A percentile compares a stretch with the other conserved stretches of the same genome.
phyloP scores from a whole-genome alignment of 2,329 filamentous ascomycete genomes.

The Davidsoniella australis region DNA sequence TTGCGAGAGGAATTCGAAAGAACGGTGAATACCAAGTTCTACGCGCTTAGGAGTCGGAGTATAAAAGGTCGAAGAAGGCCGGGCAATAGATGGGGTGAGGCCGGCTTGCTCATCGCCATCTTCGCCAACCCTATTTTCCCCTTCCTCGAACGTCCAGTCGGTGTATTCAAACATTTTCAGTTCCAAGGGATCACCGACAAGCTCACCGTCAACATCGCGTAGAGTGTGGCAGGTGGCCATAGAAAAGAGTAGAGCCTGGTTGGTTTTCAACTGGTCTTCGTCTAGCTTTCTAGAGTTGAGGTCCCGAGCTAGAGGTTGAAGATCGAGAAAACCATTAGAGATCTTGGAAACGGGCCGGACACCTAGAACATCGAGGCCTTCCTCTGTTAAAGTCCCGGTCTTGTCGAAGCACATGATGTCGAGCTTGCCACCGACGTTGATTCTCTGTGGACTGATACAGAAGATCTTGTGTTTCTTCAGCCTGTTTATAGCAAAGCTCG shows the following conservation, averaged over 20 bases:
- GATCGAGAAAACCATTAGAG: constrained; percentile 5
- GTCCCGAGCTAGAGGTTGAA: constrained; percentile 4
- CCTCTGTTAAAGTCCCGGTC: constrained; percentile 93
- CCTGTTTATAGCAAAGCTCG: constrained; percentile 78
- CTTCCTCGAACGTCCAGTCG: constrained; percentile 78
- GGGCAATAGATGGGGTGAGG: constrained; percentile 73
- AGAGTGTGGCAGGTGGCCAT: constrained; percentile 98
- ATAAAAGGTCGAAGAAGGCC: constrained; percentile 39
- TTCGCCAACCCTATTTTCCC: constrained; percentile 31
- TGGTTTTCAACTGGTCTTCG: constrained; percentile 19
- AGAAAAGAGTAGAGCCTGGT: constrained; percentile 45
- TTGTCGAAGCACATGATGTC: constrained; percentile 98
- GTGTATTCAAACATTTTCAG: constrained; percentile 99
- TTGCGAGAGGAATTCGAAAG: constrained; percentile 90
- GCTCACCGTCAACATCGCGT: constrained; percentile 67
- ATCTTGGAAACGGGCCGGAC: constrained; percentile 48
- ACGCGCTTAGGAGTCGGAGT: constrained; percentile 8
- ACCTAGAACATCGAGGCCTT: constrained; percentile 84
- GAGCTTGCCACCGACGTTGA: constrained; percentile 90
- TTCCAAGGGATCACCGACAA: constrained; percentile 86
- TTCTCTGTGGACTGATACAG: constrained; percentile 91
- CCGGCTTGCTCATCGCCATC: constrained; percentile 60
- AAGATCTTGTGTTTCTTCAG: constrained; percentile 85
- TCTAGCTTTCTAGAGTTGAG: constrained; percentile 39
- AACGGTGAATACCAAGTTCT: constrained; percentile 78